Percentiles rank a stretch among this genome's conserved stretches.
phyloP scores from a whole-genome alignment of 176 grass and related monocot genomes.

The Eleusine coracana region DNA sequence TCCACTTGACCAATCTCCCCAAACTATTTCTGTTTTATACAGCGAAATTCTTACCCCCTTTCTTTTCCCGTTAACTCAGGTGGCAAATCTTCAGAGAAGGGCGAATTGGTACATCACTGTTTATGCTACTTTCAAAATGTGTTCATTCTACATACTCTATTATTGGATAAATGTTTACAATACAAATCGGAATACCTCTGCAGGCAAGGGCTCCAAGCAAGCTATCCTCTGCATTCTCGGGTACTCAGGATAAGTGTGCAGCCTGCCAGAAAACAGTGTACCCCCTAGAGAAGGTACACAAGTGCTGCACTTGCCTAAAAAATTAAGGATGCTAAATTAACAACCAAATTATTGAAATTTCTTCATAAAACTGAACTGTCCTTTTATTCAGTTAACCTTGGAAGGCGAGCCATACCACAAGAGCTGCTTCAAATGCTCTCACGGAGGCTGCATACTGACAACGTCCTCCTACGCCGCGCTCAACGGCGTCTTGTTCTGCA shows the following conservation, averaged over 20 bases:
- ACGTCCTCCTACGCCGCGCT: conserved; percentile 91
- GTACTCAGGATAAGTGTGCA: conserved; percentile 88
- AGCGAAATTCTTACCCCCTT: background rate
- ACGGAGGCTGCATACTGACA: conserved; percentile 83
- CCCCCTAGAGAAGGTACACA: conserved; percentile 83
- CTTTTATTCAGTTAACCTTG: conserved; percentile 62
- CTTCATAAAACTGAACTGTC: background rate
- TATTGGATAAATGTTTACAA: conserved; percentile 20
- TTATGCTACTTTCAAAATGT: conserved; percentile 4
- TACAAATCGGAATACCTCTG: conserved; percentile 8
- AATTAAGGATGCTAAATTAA: background rate
- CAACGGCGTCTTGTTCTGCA: conserved; percentile 93
- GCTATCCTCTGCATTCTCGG: conserved; percentile 76
- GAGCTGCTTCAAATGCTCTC: conserved; percentile 91
- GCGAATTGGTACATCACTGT: conserved; percentile 57
- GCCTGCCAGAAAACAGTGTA: conserved; percentile 93
- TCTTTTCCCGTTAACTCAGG: conserved; percentile 44
- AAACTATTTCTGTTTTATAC: background rate
- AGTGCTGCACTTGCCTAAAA: background rate
- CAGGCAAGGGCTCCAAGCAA: conserved; percentile 89
- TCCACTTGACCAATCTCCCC: background rate
- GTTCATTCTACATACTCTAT: background rate
- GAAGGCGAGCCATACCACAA: conserved; percentile 89
- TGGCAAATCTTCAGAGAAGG: conserved; percentile 58
- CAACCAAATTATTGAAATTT: background rate